These are phyloP conservation scores for Chlamydomonas incerta DNA, from an alignment of 139 green algal species.

Conservation along the genomic window DNA sequence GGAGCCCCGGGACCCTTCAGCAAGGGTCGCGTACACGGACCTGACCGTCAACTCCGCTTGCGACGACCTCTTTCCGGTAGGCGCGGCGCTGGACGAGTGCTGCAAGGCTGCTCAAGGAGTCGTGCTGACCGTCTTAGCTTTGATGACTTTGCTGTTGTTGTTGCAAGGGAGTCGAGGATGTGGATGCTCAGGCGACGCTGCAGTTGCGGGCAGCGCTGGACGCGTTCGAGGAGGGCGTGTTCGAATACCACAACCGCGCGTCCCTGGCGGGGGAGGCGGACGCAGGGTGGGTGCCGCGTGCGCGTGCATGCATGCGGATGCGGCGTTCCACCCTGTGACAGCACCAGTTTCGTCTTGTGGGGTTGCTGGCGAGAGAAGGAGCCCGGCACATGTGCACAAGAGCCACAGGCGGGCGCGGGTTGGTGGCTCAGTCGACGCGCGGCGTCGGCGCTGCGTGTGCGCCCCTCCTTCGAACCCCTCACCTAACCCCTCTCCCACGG, in stretches of 20 bases:
- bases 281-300: background rate
- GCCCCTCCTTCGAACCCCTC: background rate
- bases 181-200: conserved; percentile 19
- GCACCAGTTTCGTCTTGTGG: no score
- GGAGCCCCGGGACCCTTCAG: background rate
- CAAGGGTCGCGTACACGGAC: conserved; percentile 9
- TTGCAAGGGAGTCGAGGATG: conserved; percentile 19
- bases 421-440: background rate
- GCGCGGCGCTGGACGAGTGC: background rate
- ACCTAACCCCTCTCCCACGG: no score
- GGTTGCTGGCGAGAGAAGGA: background rate
- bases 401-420: no score
- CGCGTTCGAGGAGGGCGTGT: conserved; percentile 27
- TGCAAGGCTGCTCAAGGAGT: background rate
- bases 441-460: background rate
- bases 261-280: background rate
- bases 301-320: no score
- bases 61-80: conserved; percentile 37
- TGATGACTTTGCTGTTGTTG: background rate
- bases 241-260: conserved; percentile 14
- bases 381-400: no score
- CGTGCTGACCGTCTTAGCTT: background rate
- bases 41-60: conserved; percentile 20
- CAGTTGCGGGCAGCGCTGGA: conserved; percentile 32
- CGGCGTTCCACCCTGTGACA: no score